Conservation (phyloP, 2,329 filamentous ascomycete genomes). For the Trichophyton equinum region DNA sequence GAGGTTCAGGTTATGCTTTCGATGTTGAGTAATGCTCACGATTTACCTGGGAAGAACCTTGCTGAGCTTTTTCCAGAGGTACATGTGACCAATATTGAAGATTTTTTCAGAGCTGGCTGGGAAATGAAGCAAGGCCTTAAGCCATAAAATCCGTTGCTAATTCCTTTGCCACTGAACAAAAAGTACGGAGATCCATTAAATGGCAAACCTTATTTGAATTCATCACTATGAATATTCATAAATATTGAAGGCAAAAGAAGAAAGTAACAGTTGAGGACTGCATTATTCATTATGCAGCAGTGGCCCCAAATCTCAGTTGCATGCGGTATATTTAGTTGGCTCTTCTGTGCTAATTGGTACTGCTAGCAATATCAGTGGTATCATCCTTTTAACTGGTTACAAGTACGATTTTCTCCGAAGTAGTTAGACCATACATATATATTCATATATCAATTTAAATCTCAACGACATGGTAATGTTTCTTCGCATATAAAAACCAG, state of each 20-base stretch:
- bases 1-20: constrained; percentile 1
- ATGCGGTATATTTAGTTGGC: too few relatives aligned
- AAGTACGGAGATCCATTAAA: too few relatives aligned
- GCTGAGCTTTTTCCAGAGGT: background rate
- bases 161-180: too few relatives aligned
- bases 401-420: background rate
- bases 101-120: background rate
- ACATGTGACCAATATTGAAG: background rate
- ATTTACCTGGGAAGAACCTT: background rate
- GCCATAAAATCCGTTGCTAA: background rate
- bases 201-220: too few relatives aligned
- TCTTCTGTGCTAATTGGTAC: too few relatives aligned
- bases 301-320: too few relatives aligned
- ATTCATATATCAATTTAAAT: background rate
- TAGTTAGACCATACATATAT: background rate
- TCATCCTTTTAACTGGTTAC: too few relatives aligned
- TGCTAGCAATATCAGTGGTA: too few relatives aligned
- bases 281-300: too few relatives aligned
- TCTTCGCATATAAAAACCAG: constrained; percentile 1
- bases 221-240: too few relatives aligned
- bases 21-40: background rate
- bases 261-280: too few relatives aligned
- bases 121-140: background rate
- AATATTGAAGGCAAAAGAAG: too few relatives aligned
- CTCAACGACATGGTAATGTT: background rate